Evolutionary conservation across 1,284 basidiomycete species (phyloP), one percentile per base, ranked within the genome.

Genomic region (Ceratobasidium sp.): DNA sequence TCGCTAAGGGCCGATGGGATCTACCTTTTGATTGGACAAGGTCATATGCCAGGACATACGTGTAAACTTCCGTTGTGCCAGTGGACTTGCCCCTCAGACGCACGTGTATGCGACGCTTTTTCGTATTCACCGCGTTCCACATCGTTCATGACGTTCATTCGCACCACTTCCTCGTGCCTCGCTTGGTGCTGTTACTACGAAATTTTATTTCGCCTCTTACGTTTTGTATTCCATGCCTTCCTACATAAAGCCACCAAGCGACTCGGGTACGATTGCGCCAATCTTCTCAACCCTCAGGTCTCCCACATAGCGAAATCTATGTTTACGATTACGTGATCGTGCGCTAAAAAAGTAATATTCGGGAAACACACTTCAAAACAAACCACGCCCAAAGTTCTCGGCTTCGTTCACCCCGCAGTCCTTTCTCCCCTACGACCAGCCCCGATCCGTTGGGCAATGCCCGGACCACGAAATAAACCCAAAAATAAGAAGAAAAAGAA

Each of bases 401-500:
- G 53, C 45, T n/a, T 17, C 39, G 35, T n/a, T 13, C 39, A 47
- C 8, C 49, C 31, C 49, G 20, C 33, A 37, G n/a, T 61, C n/a
- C 17, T 56, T 31, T 37, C 37, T 67, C 65, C 20, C 65, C 33
- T 53, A 35, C 49, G n/a, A 20, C 15, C 37, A n/a, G 39, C 8
- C 23, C 26, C 47, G 15, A 51, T 3, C 23, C 28, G 17, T 66
- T 49, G 68, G 53, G 64, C 31, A 61, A 88, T 88, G 87, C 87
- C 87, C 23, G 87, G 87, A 45, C 87, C 87, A 76, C 84, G 85
- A 73, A 88, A 88, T 79, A 80, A 82, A 73, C 86, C 82, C 80
- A 86, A 84, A 79, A 85, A 83, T 80, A 86, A 83, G 80, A 85
- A 83, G 68, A 78, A 82, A 17, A 81, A 84, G 47, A 60, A 76